Base-by-base conservation (phyloP, 805 yeast species). In the Candida succiphila region DNA sequence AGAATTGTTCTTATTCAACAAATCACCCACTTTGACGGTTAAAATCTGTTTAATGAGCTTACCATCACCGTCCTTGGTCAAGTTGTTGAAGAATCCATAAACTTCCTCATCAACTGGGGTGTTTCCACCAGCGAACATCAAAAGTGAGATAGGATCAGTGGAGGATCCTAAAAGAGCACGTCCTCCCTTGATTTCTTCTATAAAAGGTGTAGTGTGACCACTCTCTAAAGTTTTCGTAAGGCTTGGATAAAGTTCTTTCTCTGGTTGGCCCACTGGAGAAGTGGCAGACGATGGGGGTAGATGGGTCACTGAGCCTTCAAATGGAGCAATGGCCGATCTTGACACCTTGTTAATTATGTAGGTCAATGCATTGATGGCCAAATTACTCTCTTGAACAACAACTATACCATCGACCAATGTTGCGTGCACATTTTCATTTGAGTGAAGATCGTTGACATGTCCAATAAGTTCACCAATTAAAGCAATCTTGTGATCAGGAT, bases 391-490 rank as follows among this genome's bases (percentile, higher is more conserved):
- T 49, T 84, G 88, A 13, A 87, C 77, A 30, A 80, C 74, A 7
- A 87, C 78, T 28, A 76, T 71, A 41, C 75, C 72, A 39, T 75
- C 70, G 36, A 81, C 75, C 29, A 83, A 61, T 22, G 80, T 75
- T 2, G 96, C 95, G 56, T 86, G 95, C 14, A 88, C 67, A 25
- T 73, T 73, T 32, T 66, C 69, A 14, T 68, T 72, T 13, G 70
- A 67, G 50, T 74, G 82, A 22, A 79, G 61, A 30, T 80, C 92
- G 55, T 89, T 87, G 36, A 88, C 75, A 53, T 86, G 87, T 17
- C 88, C 78, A 30, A 88, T 77, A 36, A 81, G 70, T 45, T 87
- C 96, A 31, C 96, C 96, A 58, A 85, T 71, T 15, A 78, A 68
- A 30, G 78, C 67, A 21, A 69, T 56, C 33, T 76, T 75, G 45